Evolutionary conservation across 2,329 filamentous ascomycete genomes (phyloP), one percentile per base, ranked within the genome.

Genomic region (Cladosporium sp.): DNA sequence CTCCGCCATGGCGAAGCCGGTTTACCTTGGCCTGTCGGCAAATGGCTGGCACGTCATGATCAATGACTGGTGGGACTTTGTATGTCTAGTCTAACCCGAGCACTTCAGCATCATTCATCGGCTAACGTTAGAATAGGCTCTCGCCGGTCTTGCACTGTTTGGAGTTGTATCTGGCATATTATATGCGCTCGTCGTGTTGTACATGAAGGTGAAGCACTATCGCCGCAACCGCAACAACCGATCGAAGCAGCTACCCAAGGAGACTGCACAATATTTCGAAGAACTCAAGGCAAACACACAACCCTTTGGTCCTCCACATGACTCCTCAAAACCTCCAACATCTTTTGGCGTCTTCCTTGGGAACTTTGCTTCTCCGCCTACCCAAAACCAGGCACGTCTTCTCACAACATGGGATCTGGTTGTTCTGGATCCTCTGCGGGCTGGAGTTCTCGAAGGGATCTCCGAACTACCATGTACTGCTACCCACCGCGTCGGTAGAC

Each of bases 61-160:
- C 45, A 47, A 57, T 6, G 56, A 69, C 52, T 73, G 69, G 70
- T 72, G 70, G 70, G 68, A 72, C 53, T 67, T 64, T 62, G 70
- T 72, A 59, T 53, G 65, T 63, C 15, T 27, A 8, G 65, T 63
- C 15, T 27, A 8, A 8, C 5, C 7, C 12, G 8, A 30, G 13
- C 6, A 18, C 45, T 19, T 38, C 22, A 9, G 22, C 9, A 27
- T 27, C 22, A 27, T 5, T 27, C 5, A 27, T 27, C 9, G 4
- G 30, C 16, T 18, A 30, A 13, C 32, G 25, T n/a, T n/a, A 4
- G 6, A 16, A 35, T 49, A 50, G 45, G 56, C 63, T 42, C 51
- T 68, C 38, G 46, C 53, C 11, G 49, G 53, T 7, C 41, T 50
- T 9, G 54, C 49, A 20, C 25, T 49, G 0, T 45, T 49, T 20